These are phyloP conservation scores for Eucalyptus regnans DNA, from an alignment of 345 rosid species.

Conservation along the genomic window DNA sequence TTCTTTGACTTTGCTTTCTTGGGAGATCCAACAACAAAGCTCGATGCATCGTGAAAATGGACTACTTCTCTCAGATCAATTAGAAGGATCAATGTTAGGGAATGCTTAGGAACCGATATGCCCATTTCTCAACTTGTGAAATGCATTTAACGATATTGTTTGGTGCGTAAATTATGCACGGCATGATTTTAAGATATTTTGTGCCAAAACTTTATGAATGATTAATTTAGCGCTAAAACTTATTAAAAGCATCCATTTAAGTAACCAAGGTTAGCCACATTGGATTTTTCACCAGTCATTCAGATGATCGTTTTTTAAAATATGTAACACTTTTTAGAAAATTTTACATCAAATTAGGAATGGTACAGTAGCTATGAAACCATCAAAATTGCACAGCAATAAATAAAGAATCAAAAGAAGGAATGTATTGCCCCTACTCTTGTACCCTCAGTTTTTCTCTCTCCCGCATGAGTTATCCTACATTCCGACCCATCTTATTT, in stretches of 20 bases:
- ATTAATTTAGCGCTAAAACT: neutral
- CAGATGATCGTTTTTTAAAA: neutral
- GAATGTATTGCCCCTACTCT: neutral
- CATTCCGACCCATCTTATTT: neutral
- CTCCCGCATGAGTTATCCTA: neutral
- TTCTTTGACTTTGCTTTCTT: neutral
- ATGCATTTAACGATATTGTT: neutral
- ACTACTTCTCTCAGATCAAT: neutral
- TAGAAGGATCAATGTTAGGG: neutral
- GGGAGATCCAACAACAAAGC: neutral
- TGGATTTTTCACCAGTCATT: neutral
- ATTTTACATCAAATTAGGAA: neutral
- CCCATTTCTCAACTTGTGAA: neutral
- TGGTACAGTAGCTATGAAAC: neutral
- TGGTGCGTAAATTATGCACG: neutral
- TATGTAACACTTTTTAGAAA: neutral
- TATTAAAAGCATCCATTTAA: neutral
- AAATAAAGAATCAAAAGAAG: neutral
- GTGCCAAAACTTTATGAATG: neutral
- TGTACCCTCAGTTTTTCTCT: neutral
- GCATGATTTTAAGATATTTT: neutral
- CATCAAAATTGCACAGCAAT: neutral
- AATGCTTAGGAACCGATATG: neutral
- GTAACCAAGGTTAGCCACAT: neutral
- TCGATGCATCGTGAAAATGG: neutral